These are phyloP conservation scores for Rhizopus sp. DNA, from an alignment of 371 early-diverging fungal species.

Conservation along the genomic window DNA sequence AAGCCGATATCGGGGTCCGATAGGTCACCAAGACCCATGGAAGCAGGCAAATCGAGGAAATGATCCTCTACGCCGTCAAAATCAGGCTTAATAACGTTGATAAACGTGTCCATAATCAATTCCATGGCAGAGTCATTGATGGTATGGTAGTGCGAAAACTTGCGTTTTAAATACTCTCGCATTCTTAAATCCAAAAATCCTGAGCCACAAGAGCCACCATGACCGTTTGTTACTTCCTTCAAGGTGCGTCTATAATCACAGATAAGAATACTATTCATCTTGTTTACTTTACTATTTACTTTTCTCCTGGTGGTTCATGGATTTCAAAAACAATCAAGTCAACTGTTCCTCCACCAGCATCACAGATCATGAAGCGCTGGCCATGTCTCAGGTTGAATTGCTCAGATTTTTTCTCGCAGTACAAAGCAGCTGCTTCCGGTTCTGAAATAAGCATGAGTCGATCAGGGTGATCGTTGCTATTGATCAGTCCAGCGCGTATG, in stretches of 20 bases:
- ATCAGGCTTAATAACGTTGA: conserved; percentile 57
- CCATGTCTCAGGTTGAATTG: conserved; percentile 65
- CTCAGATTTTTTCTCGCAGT: conserved; percentile 65
- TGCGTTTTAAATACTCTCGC: conserved; percentile 49
- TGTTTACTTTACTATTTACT: conserved; percentile 15
- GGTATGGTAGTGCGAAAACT: conserved; percentile 43
- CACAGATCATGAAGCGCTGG: conserved; percentile 42
- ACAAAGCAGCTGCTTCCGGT: conserved; percentile 66
- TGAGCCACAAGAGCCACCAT: conserved; percentile 65
- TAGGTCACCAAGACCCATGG: conserved; percentile 58
- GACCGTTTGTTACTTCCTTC: conserved; percentile 63
- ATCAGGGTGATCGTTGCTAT: conserved; percentile 52
- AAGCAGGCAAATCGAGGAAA: conserved; percentile 58
- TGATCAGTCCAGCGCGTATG: conserved; percentile 55
- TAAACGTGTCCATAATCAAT: conserved; percentile 53
- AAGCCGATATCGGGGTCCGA: conserved; percentile 53
- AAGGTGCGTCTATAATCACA: conserved; percentile 36
- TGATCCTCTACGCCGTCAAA: conserved; percentile 66
- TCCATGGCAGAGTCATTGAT: conserved; percentile 53
- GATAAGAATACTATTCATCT: neutral
- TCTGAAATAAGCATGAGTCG: conserved; percentile 58
- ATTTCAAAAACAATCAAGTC: conserved; percentile 70
- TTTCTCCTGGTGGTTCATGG: conserved; percentile 54
- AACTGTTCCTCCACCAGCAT: conserved; percentile 59
- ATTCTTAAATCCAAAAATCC: conserved; percentile 61